phyloP scores from a whole-genome alignment of 768 basidiomycete genomes.

The Nidula microcarpa region DNA sequence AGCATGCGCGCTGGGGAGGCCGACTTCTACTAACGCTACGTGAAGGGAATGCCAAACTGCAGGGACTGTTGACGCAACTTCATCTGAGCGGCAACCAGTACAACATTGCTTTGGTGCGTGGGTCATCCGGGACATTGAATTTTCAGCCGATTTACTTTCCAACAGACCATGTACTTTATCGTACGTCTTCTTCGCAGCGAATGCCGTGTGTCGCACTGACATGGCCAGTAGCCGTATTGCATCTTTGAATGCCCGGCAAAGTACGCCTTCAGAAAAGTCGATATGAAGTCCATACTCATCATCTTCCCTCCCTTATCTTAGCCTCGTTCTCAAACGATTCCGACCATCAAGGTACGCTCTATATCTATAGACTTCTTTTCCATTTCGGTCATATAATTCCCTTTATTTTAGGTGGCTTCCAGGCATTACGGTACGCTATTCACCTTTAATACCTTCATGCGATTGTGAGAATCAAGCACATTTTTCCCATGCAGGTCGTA shows the following conservation, averaged over 20 bases:
- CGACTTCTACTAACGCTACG: slow-evolving; percentile 3
- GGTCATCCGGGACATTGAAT: neutral
- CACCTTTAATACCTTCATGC: neutral
- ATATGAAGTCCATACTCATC: slow-evolving; percentile 5
- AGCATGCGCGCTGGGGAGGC: no score
- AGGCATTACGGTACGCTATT: slow-evolving; percentile 48
- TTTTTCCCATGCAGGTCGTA: slow-evolving; percentile 31
- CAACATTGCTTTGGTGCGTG: slow-evolving; percentile 59
- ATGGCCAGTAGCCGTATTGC: slow-evolving; percentile 48
- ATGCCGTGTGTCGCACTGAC: no score
- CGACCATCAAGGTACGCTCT: slow-evolving; percentile 53
- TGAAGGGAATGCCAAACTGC: slow-evolving; percentile 62
- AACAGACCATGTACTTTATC: slow-evolving; percentile 68
- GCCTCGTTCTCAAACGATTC: slow-evolving; percentile 57
- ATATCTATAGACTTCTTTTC: no score
- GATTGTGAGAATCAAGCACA: slow-evolving; percentile 1
- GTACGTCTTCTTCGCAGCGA: slow-evolving; percentile 29
- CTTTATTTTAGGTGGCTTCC: slow-evolving; percentile 51
- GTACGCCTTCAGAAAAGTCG: slow-evolving; percentile 25
- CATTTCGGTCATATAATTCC: no score
- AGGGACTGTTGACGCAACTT: slow-evolving; percentile 57
- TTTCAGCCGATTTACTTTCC: neutral
- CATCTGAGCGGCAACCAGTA: slow-evolving; percentile 56
- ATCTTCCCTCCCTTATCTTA: slow-evolving; percentile 11
- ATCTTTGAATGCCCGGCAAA: slow-evolving; percentile 71